Conservation (phyloP, 2,329 filamentous ascomycete genomes). For the Penicillium digitatum region DNA sequence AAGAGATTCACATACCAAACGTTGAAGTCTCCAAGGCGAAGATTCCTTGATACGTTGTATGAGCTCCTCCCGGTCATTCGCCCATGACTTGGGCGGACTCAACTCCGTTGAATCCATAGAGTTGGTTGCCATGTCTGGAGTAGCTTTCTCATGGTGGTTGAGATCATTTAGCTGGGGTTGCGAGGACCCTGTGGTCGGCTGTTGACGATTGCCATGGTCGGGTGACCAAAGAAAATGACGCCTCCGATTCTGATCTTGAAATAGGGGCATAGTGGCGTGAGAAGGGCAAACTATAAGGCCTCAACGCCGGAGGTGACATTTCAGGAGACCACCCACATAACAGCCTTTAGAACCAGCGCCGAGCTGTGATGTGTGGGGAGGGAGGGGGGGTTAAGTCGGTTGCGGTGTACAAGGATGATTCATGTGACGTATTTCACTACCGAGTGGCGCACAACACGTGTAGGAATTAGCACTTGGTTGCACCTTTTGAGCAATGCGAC, state of each 20-base stretch:
- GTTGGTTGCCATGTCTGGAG: constrained; percentile 12
- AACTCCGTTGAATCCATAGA: constrained; percentile 15
- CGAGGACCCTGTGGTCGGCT: constrained; percentile 13
- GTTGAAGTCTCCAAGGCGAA: constrained; percentile 67
- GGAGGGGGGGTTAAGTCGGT: constrained; percentile 15
- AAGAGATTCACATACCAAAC: constrained; percentile 48
- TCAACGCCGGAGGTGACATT: constrained; percentile 22
- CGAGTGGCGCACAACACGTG: no score
- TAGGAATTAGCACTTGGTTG: no score
- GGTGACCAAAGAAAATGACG: constrained; percentile 27
- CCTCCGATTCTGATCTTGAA: constrained; percentile 34
- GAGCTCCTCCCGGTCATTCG: constrained; percentile 65
- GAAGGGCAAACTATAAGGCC: constrained; percentile 14
- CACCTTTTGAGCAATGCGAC: no score
- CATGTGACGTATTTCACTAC: no score
- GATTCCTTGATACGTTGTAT: constrained; percentile 83
- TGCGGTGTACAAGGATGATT: constrained; percentile 22
- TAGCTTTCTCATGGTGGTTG: constrained; percentile 1
- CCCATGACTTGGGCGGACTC: constrained; percentile 23
- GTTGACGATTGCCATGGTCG: constrained; percentile 15
- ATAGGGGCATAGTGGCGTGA: constrained; percentile 34
- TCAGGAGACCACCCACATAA: constrained; percentile 20
- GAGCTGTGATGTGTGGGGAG: constrained; percentile 14
- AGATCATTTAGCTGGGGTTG: constrained; percentile 14
- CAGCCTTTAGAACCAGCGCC: constrained; percentile 8